Percentiles rank a stretch among this genome's conserved stretches.
These are phyloP conservation scores for Ashbya aceris DNA, from an alignment of 1,139 yeast genomes.

Conservation along the genomic window DNA sequence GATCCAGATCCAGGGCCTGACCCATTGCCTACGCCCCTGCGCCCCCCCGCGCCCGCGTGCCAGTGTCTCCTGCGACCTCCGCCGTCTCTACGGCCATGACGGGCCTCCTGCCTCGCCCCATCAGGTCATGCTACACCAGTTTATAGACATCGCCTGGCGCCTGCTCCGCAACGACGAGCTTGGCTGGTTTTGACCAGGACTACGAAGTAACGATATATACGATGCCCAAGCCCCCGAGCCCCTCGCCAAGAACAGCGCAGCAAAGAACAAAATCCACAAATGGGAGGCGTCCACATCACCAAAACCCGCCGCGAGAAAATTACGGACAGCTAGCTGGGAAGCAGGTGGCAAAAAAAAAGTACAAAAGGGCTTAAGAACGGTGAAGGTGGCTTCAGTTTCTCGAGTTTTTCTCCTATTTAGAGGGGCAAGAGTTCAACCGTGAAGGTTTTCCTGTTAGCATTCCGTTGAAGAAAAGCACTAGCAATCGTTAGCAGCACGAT, in stretches of 20 bases:
- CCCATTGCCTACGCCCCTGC: conserved; percentile 25
- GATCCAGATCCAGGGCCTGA: conserved; percentile 25
- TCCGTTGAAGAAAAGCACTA: background rate
- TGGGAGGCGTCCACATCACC: background rate
- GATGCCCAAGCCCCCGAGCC: background rate
- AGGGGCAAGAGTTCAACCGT: too few relatives aligned
- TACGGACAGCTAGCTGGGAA: background rate
- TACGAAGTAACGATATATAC: background rate
- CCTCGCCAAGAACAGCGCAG: background rate
- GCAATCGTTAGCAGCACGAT: background rate
- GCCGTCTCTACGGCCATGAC: conserved; percentile 1
- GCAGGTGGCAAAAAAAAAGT: conserved; percentile 1
- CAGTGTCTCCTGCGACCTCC: conserved; percentile 10
- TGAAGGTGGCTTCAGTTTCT: too few relatives aligned
- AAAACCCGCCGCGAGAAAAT: background rate
- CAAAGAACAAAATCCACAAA: background rate
- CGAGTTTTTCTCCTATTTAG: too few relatives aligned
- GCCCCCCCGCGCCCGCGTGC: conserved; percentile 3
- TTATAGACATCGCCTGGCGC: conserved; percentile 23
- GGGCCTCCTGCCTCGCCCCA: conserved; percentile 6
- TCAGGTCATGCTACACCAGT: conserved; percentile 11
- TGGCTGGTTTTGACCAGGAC: conserved; percentile 20
- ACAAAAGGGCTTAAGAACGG: background rate
- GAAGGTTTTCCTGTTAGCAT: too few relatives aligned
- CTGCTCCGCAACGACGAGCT: conserved; percentile 25